Evolutionary conservation across 2,329 filamentous ascomycete species (phyloP).

Genomic region (Fusarium devonianum): DNA sequence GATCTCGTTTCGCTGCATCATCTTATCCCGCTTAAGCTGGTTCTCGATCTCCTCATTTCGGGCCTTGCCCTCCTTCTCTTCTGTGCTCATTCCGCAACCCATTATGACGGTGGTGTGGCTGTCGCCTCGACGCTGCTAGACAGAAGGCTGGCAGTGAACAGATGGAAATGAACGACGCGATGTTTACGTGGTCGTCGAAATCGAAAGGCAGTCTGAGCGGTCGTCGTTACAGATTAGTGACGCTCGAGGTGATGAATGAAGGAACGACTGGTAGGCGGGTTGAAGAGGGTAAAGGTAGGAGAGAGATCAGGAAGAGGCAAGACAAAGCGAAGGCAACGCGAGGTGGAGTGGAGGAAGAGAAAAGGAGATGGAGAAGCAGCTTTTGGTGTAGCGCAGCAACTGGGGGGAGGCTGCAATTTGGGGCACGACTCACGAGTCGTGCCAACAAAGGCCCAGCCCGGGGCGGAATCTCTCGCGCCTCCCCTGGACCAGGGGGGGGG

Average conservation of each 20-base stretch:
- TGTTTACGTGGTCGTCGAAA: slow-evolving; percentile 26
- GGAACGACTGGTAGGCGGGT: slow-evolving; percentile 28
- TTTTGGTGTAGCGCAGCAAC: slow-evolving; percentile 41
- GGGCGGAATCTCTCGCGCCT: slow-evolving; percentile 43
- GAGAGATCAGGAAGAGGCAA: slow-evolving; percentile 36
- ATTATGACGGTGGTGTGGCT: slow-evolving; percentile 68
- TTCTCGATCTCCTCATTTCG: slow-evolving; percentile 99
- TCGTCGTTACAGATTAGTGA: slow-evolving; percentile 29
- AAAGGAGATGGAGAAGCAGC: slow-evolving; percentile 43
- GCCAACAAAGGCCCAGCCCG: slow-evolving; percentile 42
- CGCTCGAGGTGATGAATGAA: slow-evolving; percentile 32
- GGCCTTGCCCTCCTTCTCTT: slow-evolving; percentile 99
- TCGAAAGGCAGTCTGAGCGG: slow-evolving; percentile 25
- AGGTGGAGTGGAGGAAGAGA: slow-evolving; percentile 42
- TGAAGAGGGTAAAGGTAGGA: slow-evolving; percentile 31
- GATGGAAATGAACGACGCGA: slow-evolving; percentile 30
- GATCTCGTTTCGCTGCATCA: slow-evolving; percentile 99
- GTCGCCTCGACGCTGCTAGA: slow-evolving; percentile 27
- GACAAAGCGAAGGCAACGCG: slow-evolving; percentile 36
- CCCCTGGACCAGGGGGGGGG: slow-evolving; percentile 42
- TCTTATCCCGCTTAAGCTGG: slow-evolving; percentile 96
- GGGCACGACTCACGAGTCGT: slow-evolving; percentile 44
- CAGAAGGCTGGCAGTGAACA: slow-evolving; percentile 14
- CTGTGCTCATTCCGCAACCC: slow-evolving; percentile 99
- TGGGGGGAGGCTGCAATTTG: slow-evolving; percentile 44